Percentiles rank a stretch among this genome's conserved stretches.
phyloP scores from a whole-genome alignment of 2,329 filamentous ascomycete species.

The Blumeria hordei region DNA sequence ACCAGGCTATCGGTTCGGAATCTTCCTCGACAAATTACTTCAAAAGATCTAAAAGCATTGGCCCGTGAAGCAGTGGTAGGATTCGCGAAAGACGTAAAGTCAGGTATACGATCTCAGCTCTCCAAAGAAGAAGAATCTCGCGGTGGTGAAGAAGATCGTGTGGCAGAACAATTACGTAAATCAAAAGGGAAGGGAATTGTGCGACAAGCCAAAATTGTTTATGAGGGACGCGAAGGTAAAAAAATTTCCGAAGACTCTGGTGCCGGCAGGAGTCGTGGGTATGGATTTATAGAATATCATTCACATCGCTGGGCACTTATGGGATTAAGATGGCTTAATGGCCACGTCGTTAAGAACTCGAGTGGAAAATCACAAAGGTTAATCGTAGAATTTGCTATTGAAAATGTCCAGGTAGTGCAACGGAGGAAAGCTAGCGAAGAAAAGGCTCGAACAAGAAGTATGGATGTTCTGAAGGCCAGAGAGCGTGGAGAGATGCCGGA shows the following conservation, averaged over 20 bases:
- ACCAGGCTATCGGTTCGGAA: constrained; percentile 84
- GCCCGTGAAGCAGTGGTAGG: constrained; percentile 83
- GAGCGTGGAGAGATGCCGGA: constrained; percentile 12
- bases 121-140: constrained; percentile 75
- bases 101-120: constrained; percentile 47
- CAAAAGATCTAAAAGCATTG: constrained; percentile 75
- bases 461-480: constrained; percentile 15
- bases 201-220: constrained; percentile 82
- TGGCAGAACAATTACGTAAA: constrained; percentile 59
- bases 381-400: constrained; percentile 92
- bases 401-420: constrained; percentile 88
- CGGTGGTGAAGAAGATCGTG: constrained; percentile 55
- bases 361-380: constrained; percentile 66
- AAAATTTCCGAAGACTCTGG: constrained; percentile 60
- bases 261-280: constrained; percentile 67
- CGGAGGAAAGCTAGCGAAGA: constrained; percentile 42
- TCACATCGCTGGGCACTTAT: constrained; percentile 87
- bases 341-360: constrained; percentile 33
- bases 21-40: constrained; percentile 57
- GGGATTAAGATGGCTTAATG: constrained; percentile 85
- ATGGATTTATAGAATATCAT: constrained; percentile 92
- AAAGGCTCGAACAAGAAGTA: constrained; percentile 22
- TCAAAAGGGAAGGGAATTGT: constrained; percentile 69
- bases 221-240: constrained; percentile 63
- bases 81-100: constrained; percentile 75